Base-by-base conservation (phyloP, 805 yeast species). In the Yamadazyma phyllophila region DNA sequence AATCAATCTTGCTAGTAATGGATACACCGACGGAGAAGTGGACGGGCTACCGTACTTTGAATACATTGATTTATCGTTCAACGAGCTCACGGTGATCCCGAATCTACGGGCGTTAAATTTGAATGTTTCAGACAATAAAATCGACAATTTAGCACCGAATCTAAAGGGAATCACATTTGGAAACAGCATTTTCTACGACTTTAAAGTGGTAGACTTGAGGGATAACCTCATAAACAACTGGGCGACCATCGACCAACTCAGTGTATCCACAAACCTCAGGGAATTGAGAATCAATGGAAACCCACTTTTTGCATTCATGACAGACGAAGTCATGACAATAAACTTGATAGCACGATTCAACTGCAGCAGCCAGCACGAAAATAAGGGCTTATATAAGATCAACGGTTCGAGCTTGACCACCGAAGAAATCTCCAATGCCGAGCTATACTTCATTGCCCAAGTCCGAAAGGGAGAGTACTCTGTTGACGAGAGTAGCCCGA, bases 341-440 rank as follows among this genome's bases (percentile, higher is more conserved):
- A 51, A 67, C 36, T 51, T 78, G 2, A 70, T 84, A 14, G 82
- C 82, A 1, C 62, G 86, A 20, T 61, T 69, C 5, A 48, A 44
- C 5, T 66, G 68, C 44, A 46, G 37, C 26, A 5, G 7, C 16
- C n/a, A 33, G n/a, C n/a, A n/a, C n/a, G n/a, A n/a, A 15, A 16
- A 15, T 6, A 13, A n/a, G 15, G 37, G 40, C 12, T 11, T 40
- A 10, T 12, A 15, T 14, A 64, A 61, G 17, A 62, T 89, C 11
- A 82, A 90, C 56, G 96, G 96, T 1, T 72, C 81, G 0, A 41
- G 31, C 0, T 63, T 88, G 7, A 57, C 66, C 2, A 45, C 37
- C 0, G 71, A 63, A 1, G 85, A 82, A 40, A 69, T 89, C 13
- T 52, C 47, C 5, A 85, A 83, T 51, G 84, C 87, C 1, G 96